Evolutionary conservation across 805 yeast species (phyloP).

Genomic region (Candida dajiaensis): DNA sequence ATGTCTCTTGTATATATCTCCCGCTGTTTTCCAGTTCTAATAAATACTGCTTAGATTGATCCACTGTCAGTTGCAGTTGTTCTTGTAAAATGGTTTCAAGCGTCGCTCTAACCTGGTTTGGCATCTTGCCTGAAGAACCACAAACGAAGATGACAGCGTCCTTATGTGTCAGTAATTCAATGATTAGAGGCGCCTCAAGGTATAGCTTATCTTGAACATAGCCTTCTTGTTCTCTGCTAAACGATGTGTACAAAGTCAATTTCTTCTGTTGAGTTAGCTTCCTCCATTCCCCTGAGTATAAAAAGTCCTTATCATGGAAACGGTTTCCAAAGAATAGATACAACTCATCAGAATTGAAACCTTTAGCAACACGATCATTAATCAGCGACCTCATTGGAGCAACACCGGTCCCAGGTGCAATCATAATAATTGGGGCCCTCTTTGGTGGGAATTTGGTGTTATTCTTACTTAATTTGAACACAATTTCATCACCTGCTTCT

Average conservation of each 20-base stretch:
- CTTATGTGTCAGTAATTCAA: constrained; percentile 44
- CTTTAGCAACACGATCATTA: constrained; percentile 27
- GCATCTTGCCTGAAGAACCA: constrained; percentile 95
- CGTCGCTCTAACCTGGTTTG: constrained; percentile 79
- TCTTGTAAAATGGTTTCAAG: constrained; percentile 55
- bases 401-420: constrained; percentile 94
- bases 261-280: constrained; percentile 26
- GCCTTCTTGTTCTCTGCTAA: constrained; percentile 48
- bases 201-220: constrained; percentile 79
- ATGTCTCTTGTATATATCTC: constrained; percentile 81
- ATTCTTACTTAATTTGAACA: constrained; percentile 46
- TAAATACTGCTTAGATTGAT: constrained; percentile 45
- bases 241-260: constrained; percentile 38
- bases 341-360: constrained; percentile 27
- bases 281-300: constrained; percentile 55
- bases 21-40: constrained; percentile 54
- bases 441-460: constrained; percentile 31
- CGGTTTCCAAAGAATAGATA: constrained; percentile 75
- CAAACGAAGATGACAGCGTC: constrained; percentile 73
- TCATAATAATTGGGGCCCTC: constrained; percentile 52
- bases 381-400: constrained; percentile 86
- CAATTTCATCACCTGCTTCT: constrained; percentile 39
- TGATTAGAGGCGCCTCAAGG: constrained; percentile 41
- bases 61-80: constrained; percentile 34
- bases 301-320: constrained; percentile 54